Evolutionary conservation across 2,329 filamentous ascomycete genomes (phyloP), one percentile per base, ranked within the genome.

Genomic region (Trichoderma lentiforme): DNA sequence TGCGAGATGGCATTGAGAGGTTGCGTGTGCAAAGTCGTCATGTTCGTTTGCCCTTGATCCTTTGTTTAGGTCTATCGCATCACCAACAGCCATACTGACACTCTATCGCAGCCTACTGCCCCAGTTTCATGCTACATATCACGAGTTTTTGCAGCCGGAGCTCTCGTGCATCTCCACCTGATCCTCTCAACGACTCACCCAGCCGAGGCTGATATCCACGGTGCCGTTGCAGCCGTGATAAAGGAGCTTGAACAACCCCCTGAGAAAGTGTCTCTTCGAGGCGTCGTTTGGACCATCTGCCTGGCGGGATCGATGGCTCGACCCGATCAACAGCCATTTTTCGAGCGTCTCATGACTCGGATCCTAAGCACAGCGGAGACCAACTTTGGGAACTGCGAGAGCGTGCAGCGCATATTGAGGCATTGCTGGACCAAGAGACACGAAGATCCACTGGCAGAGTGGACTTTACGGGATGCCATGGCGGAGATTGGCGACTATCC

Each of bases 401-500:
- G 66, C 39, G 66, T 70, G 21, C 66, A 70, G 43, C 66, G 66
- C 28, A 70, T 70, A 14, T 53, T 70, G 56, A 47, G 66, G 15
- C 66, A 70, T 6, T 70, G 66, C 26, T 70, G 66, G 66, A 70
- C 66, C 18, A 70, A 60, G 30, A 28, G 66, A 36, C 66, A 70
- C 9, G 66, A 70, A n/a, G 56, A 70, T 36, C 66, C 66, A 8
- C 15, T 30, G 6, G 36, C 24, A 3, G 39, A 70, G 14, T 70
- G 57, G 39, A 62, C 66, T 24, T 53, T 57, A 43, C 47, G 56
- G 26, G 66, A 70, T 21, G 66, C 66, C 7, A 70, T 70, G 66
- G 66, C 6, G 21, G 57, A 70, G 8, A 21, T 62, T 53, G 57
- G 57, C 28, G 66, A 70, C 11, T 61, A 53, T 34, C 53, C 56